Evolutionary conservation across 2,329 filamentous ascomycete genomes (phyloP).

Genomic region (Aspergillus aculeatus): DNA sequence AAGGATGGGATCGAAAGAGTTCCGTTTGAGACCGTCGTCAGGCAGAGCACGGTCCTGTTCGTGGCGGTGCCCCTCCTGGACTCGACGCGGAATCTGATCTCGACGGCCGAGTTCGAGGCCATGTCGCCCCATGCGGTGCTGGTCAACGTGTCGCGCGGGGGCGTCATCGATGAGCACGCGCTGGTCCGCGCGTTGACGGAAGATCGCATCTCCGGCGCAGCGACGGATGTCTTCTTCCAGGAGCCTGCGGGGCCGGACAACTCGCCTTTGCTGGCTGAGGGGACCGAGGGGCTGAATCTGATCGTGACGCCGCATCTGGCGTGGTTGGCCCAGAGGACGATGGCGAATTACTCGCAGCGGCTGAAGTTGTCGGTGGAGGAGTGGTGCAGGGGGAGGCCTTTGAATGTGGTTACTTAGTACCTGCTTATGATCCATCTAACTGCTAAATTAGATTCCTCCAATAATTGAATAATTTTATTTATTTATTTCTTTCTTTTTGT

Average conservation of each 20-base stretch:
- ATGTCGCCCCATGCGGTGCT: slow-evolving; percentile 49
- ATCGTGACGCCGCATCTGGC: slow-evolving; percentile 55
- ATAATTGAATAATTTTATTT: no score
- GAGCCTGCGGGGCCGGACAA: slow-evolving; percentile 49
- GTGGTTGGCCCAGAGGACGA: slow-evolving; percentile 52
- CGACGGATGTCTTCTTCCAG: slow-evolving; percentile 51
- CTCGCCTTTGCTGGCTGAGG: slow-evolving; percentile 45
- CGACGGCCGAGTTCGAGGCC: slow-evolving; percentile 40
- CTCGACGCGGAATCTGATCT: slow-evolving; percentile 36
- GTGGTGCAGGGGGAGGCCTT: slow-evolving; percentile 38
- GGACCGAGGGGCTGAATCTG: slow-evolving; percentile 49
- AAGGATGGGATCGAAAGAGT: slow-evolving; percentile 14
- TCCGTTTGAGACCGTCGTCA: slow-evolving; percentile 32
- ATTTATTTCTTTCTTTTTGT: no score
- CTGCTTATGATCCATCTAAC: no score
- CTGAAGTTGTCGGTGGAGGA: slow-evolving; percentile 50
- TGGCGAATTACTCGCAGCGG: slow-evolving; percentile 46
- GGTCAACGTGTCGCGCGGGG: slow-evolving; percentile 52
- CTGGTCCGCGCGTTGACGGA: slow-evolving; percentile 47
- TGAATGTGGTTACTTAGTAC: slow-evolving; percentile 20
- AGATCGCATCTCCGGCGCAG: slow-evolving; percentile 50
- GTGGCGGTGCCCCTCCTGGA: slow-evolving; percentile 31
- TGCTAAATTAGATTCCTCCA: no score
- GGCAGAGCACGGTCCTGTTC: slow-evolving; percentile 31
- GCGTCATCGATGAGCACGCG: slow-evolving; percentile 52